These are phyloP conservation scores for Fermentozyma sake DNA, from an alignment of 1,139 yeast species.

Conservation along the genomic window DNA sequence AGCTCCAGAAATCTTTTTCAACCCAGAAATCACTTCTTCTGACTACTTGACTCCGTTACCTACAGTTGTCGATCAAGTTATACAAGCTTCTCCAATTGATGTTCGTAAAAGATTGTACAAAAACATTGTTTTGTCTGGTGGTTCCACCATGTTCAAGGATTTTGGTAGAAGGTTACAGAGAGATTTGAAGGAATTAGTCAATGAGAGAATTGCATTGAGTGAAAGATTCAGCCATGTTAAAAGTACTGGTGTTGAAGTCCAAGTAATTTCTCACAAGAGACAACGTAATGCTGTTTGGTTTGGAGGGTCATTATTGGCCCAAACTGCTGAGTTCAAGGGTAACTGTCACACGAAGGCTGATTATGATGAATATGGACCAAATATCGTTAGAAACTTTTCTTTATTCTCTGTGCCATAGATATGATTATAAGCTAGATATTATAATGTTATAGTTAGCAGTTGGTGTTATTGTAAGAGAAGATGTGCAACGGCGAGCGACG, in stretches of 20 bases:
- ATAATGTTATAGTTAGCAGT: too few relatives aligned
- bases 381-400: constrained; percentile 93
- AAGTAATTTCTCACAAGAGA: constrained; percentile 93
- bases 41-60: constrained; percentile 97
- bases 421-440: too few relatives aligned
- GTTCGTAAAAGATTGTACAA: constrained; percentile 94
- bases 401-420: constrained; percentile 79
- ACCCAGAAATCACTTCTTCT: constrained; percentile 93
- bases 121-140: constrained; percentile 93
- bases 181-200: constrained; percentile 83
- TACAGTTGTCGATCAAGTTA: constrained; percentile 88
- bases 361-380: constrained; percentile 97
- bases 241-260: constrained; percentile 94
- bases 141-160: constrained; percentile 98
- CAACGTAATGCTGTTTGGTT: constrained; percentile 99
- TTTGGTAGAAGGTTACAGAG: constrained; percentile 97
- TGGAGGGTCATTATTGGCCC: constrained; percentile 96
- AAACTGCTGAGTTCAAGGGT: constrained; percentile 92
- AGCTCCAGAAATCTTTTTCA: constrained; percentile 98
- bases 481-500: too few relatives aligned
- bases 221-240: constrained; percentile 79
- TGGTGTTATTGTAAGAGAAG: too few relatives aligned
- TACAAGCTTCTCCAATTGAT: constrained; percentile 94
- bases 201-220: constrained; percentile 79
- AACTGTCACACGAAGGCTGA: constrained; percentile 96